phyloP scores from a whole-genome alignment of 2,329 filamentous ascomycete species.

The Dothistroma septosporum region DNA sequence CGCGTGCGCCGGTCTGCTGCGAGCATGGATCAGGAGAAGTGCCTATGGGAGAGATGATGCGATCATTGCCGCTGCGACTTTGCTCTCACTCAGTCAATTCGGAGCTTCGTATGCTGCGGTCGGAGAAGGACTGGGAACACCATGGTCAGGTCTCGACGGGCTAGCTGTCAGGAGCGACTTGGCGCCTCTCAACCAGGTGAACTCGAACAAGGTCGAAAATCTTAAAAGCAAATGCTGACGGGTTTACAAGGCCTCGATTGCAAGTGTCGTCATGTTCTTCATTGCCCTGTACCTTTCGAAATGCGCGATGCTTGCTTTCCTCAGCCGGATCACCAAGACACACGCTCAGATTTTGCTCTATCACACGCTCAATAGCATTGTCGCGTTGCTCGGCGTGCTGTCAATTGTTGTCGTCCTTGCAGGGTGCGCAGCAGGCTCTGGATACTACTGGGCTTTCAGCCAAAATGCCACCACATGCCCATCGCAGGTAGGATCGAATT shows the following conservation, averaged over 20 bases:
- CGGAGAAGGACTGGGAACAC: conserved; percentile 27
- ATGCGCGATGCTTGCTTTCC: conserved; percentile 32
- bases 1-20: conserved; percentile 28
- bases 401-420: conserved; percentile 30
- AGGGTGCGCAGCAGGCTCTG: conserved; percentile 25
- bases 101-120: conserved; percentile 30
- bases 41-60: conserved; percentile 31
- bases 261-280: conserved; percentile 30
- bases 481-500: conserved; percentile 23
- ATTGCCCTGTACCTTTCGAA: conserved; percentile 31
- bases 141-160: conserved; percentile 16
- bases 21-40: conserved; percentile 30
- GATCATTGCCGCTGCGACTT: conserved; percentile 29
- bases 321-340: conserved; percentile 32
- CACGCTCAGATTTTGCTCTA: conserved; percentile 27
- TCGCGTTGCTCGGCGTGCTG: conserved; percentile 26
- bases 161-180: conserved; percentile 18
- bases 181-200: conserved; percentile 25
- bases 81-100: conserved; percentile 29
- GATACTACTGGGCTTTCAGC: conserved; percentile 32
- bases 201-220: conserved; percentile 5
- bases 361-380: conserved; percentile 23
- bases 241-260: conserved; percentile 25
- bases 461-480: conserved; percentile 25
- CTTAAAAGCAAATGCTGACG: conserved; percentile 4